Evolutionary conservation across 2,329 filamentous ascomycete species (phyloP).

Genomic region (Davidsoniella eucalypti): DNA sequence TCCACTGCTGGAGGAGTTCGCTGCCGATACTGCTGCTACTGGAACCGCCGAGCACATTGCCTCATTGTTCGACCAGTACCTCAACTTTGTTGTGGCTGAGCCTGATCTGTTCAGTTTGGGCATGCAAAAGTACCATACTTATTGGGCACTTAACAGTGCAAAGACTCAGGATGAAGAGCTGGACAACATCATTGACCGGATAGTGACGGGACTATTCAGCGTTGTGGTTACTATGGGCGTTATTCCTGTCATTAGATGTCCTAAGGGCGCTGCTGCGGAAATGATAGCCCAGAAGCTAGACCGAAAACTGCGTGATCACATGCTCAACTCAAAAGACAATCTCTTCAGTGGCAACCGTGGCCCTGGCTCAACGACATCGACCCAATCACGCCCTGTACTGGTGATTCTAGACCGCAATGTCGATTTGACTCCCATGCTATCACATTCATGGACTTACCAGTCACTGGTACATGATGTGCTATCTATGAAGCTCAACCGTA

Average conservation of each 20-base stretch:
- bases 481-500: slow-evolving; percentile 60
- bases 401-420: slow-evolving; percentile 91
- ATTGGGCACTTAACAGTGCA: slow-evolving; percentile 91
- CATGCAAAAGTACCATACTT: slow-evolving; percentile 77
- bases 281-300: slow-evolving; percentile 90
- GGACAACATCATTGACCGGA: slow-evolving; percentile 71
- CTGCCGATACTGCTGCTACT: slow-evolving; percentile 65
- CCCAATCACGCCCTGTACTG: slow-evolving; percentile 65
- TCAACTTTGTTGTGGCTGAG: slow-evolving; percentile 94
- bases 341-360: slow-evolving; percentile 56
- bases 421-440: slow-evolving; percentile 95
- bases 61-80: slow-evolving; percentile 88
- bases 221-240: slow-evolving; percentile 96
- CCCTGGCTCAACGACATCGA: slow-evolving; percentile 44
- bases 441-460: slow-evolving; percentile 72
- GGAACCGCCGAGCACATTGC: slow-evolving; percentile 80
- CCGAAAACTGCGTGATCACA: slow-evolving; percentile 86
- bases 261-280: slow-evolving; percentile 82
- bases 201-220: slow-evolving; percentile 93
- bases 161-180: slow-evolving; percentile 81
- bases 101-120: slow-evolving; percentile 90
- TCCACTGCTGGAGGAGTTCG: slow-evolving; percentile 86
- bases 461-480: slow-evolving; percentile 57
- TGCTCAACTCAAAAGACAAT: slow-evolving; percentile 89
- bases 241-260: slow-evolving; percentile 89